Evolutionary conservation across 345 rosid species (phyloP).

Genomic region (Gossypium ekmanianum): DNA sequence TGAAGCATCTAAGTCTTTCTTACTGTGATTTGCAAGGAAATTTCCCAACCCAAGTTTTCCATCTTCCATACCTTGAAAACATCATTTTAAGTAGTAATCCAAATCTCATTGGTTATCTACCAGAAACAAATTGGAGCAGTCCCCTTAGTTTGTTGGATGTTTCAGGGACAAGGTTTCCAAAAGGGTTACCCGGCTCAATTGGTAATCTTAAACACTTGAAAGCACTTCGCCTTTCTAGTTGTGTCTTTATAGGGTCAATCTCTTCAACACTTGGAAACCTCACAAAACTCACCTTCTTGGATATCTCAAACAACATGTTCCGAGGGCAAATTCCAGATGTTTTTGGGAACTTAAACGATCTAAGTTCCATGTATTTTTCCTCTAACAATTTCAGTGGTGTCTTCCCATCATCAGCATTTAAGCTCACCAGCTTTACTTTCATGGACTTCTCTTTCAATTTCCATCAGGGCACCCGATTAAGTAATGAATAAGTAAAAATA

Average conservation of each 20-base stretch:
- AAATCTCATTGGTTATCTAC: no score
- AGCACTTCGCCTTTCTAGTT: no score
- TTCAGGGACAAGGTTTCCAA: no score
- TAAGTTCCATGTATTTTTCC: neutral
- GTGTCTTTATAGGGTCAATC: neutral
- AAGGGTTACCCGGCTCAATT: no score
- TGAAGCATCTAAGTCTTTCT: neutral
- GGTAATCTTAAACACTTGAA: no score
- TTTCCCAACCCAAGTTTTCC: neutral
- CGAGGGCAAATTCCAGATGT: neutral
- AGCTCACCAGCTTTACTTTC: neutral
- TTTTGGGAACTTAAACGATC: neutral
- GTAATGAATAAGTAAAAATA: no score
- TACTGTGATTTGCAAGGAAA: neutral
- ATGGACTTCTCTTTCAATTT: neutral
- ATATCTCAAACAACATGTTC: neutral
- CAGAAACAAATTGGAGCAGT: no score
- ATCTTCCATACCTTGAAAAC: no score
- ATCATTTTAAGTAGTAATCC: no score
- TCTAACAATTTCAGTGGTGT: constrained; percentile 17
- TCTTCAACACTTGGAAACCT: constrained; percentile 1
- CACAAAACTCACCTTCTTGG: neutral
- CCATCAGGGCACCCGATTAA: no score
- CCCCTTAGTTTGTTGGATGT: no score
- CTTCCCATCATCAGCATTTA: constrained; percentile 15